Percentiles rank a stretch among this genome's conserved stretches.
Conservation (phyloP, 371 early-diverging fungal genomes). For the Mortierella sp. region DNA sequence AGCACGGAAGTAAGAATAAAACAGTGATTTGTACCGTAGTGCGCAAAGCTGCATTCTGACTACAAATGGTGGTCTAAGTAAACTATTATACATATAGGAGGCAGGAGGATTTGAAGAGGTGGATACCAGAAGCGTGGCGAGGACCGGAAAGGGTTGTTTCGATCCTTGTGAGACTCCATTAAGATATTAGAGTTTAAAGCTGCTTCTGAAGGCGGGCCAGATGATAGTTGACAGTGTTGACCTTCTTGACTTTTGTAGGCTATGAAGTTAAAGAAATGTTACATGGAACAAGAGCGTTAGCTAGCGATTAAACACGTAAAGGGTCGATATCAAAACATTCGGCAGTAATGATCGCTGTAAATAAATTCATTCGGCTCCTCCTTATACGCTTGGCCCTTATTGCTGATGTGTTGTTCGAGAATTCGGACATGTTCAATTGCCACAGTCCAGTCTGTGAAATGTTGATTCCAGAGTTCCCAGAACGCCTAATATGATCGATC, state of each 20-base stretch:
- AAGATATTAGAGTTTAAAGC: conserved; percentile 51
- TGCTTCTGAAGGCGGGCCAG: conserved; percentile 77
- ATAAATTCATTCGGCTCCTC: too few relatives aligned
- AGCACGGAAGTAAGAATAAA: too few relatives aligned
- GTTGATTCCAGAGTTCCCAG: not conserved
- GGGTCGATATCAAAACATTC: not conserved
- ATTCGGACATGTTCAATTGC: too few relatives aligned
- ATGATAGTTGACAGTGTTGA: conserved; percentile 76
- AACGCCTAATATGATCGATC: not conserved
- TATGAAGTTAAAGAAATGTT: conserved; percentile 18
- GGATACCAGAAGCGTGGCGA: not conserved
- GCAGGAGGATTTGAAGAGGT: not conserved
- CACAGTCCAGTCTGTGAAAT: not conserved
- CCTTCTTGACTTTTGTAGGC: conserved; percentile 64
- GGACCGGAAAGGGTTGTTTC: not conserved
- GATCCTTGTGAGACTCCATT: not conserved
- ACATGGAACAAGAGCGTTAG: not conserved
- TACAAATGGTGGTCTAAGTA: not conserved
- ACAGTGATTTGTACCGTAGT: not conserved
- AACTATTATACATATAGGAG: not conserved
- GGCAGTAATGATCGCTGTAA: not conserved
- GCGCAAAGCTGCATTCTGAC: not conserved
- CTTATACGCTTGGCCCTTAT: too few relatives aligned
- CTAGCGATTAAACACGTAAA: not conserved
- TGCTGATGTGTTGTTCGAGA: too few relatives aligned